Percentiles rank a stretch among this genome's conserved stretches.
phyloP scores from a whole-genome alignment of 2,329 filamentous ascomycete genomes.

The Pseudocercospora fijiensis region DNA sequence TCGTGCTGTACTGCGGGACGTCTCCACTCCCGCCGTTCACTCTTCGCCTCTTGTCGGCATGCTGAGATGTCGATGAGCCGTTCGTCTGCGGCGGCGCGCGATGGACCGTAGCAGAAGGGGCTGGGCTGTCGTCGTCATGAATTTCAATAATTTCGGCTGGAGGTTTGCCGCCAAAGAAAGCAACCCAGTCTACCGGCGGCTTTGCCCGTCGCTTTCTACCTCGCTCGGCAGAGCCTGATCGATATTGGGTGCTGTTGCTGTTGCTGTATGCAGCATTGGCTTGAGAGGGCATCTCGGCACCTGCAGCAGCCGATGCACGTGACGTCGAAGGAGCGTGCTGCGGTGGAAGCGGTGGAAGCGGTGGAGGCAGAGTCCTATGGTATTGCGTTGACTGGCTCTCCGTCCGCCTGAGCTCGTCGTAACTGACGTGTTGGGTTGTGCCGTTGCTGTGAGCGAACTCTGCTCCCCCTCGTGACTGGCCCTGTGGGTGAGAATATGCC shows the following conservation, averaged over 20 bases:
- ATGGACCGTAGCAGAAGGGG: conserved; percentile 27
- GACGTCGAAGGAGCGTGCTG: conserved; percentile 24
- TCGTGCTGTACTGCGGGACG: conserved; percentile 35
- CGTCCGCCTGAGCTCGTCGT: conserved; percentile 34
- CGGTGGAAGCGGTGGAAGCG: conserved; percentile 24
- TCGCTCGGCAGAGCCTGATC: conserved; percentile 22
- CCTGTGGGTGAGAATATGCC: conserved; percentile 25
- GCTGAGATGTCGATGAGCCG: conserved; percentile 45
- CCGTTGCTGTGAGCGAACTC: conserved; percentile 30
- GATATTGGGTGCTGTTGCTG: conserved; percentile 3
- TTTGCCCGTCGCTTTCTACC: conserved; percentile 26
- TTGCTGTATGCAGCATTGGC: conserved; percentile 16
- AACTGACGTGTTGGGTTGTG: conserved; percentile 21
- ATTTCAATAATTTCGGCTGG: conserved; percentile 55
- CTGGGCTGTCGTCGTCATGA: conserved; percentile 47
- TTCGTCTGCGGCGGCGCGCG: conserved; percentile 26
- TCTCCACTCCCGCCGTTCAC: conserved; percentile 47
- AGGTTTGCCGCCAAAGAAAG: conserved; percentile 40
- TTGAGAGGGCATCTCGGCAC: conserved; percentile 16
- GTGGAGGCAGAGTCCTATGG: conserved; percentile 26
- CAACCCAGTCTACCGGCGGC: conserved; percentile 39
- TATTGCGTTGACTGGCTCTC: conserved; percentile 31
- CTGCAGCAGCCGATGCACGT: conserved; percentile 27
- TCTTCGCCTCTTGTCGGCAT: conserved; percentile 72
- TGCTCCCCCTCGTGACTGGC: conserved; percentile 31